phyloP scores from a whole-genome alignment of 306 rosid species.

The Vicia sativa region DNA sequence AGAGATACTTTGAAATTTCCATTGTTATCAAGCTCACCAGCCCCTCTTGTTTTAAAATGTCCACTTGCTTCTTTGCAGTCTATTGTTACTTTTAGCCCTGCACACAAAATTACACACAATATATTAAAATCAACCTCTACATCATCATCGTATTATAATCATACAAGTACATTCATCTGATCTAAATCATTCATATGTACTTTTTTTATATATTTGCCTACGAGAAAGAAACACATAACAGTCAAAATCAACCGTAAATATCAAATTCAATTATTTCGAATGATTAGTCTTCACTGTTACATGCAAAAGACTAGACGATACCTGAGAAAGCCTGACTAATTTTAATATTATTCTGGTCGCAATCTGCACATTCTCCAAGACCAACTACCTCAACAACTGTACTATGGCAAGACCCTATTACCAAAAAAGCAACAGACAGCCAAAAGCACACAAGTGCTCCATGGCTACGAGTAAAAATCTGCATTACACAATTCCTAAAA shows the following conservation, averaged over 20 bases:
- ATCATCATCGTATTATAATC: background rate
- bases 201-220: too few relatives aligned
- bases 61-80: conserved; percentile 77
- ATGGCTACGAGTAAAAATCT: conserved; percentile 37
- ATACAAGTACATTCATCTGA: background rate
- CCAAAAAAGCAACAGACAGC: conserved; percentile 48
- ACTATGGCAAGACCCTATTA: conserved; percentile 51
- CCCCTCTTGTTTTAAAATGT: conserved; percentile 59
- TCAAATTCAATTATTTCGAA: background rate
- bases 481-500: conserved; percentile 39
- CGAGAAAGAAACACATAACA: background rate
- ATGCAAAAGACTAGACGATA: conserved; percentile 16
- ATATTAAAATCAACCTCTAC: background rate
- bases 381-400: conserved; percentile 78
- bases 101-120: conserved; percentile 16
- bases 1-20: conserved; percentile 73
- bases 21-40: conserved; percentile 58
- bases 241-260: background rate
- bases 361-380: conserved; percentile 78
- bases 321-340: conserved; percentile 73
- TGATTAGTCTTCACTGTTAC: too few relatives aligned
- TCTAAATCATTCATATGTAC: background rate
- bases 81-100: conserved; percentile 70
- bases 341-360: conserved; percentile 60
- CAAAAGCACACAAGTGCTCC: conserved; percentile 65